Conservation (phyloP, 176 grass and related monocot genomes). For the Elaeis guineensis region DNA sequence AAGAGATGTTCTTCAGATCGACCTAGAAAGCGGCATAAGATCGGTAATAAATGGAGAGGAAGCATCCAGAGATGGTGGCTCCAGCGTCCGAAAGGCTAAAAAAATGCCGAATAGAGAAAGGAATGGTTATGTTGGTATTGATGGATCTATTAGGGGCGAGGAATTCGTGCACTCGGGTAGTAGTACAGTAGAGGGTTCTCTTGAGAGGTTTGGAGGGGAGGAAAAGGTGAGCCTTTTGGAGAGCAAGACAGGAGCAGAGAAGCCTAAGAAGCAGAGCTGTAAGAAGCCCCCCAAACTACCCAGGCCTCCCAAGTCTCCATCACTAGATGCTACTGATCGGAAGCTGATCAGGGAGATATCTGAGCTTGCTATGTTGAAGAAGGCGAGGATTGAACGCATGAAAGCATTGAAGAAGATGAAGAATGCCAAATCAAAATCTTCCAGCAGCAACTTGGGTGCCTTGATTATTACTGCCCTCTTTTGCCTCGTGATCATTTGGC, state of each 20-base stretch:
- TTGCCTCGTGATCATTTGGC: slow-evolving; percentile 92
- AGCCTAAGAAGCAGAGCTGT: slow-evolving; percentile 63
- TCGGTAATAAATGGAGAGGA: slow-evolving; percentile 20
- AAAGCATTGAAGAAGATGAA: slow-evolving; percentile 91
- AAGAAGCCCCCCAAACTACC: slow-evolving; percentile 79
- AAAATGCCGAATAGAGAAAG: slow-evolving; percentile 11
- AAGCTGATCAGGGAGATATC: slow-evolving; percentile 76
- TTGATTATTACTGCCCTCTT: slow-evolving; percentile 81
- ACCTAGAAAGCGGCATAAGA: slow-evolving; percentile 59
- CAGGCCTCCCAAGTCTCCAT: slow-evolving; percentile 37
- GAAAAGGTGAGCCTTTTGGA: slow-evolving; percentile 38
- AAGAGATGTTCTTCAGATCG: slow-evolving; percentile 35
- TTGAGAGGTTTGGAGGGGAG: slow-evolving; percentile 35
- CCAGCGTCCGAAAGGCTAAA: slow-evolving; percentile 13
- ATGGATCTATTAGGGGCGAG: slow-evolving; percentile 30
- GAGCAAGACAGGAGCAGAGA: slow-evolving; percentile 28
- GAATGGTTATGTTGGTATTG: slow-evolving; percentile 13
- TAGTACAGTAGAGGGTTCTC: slow-evolving; percentile 20
- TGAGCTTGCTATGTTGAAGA: slow-evolving; percentile 70
- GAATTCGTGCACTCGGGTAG: slow-evolving; percentile 14
- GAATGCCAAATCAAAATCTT: slow-evolving; percentile 51
- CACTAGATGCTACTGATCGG: slow-evolving; percentile 64
- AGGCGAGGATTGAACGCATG: slow-evolving; percentile 88
- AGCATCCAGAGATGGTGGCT: slow-evolving; percentile 3
- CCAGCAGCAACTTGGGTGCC: slow-evolving; percentile 41